Evolutionary conservation across 495 filamentous ascomycete genomes (phyloP).

Genomic region (Thermochaetoides thermophila): DNA sequence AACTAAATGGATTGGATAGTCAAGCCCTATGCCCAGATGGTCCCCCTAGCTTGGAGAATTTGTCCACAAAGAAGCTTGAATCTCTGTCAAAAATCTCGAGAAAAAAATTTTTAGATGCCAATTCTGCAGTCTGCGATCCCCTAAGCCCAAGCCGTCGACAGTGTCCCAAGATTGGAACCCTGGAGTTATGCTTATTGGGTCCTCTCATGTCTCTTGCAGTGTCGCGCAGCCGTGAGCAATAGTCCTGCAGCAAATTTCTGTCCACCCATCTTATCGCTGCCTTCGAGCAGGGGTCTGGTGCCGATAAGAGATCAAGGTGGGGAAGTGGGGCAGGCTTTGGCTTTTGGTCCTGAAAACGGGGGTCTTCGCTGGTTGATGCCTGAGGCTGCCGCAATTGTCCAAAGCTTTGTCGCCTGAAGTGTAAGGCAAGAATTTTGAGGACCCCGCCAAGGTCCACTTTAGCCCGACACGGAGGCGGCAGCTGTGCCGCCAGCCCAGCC

Average conservation of each 20-base stretch:
- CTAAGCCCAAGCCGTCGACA: conserved; percentile 11
- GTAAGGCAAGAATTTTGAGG: conserved; percentile 7
- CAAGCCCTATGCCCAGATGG: too few relatives aligned
- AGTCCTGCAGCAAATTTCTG: conserved; percentile 25
- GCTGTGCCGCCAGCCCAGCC: conserved; percentile 1
- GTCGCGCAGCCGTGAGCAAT: too few relatives aligned
- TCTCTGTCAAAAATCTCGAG: too few relatives aligned
- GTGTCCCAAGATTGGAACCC: conserved; percentile 8
- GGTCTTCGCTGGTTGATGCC: too few relatives aligned
- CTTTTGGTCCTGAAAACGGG: neutral
- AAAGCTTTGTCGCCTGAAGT: conserved; percentile 7
- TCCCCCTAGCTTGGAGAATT: too few relatives aligned
- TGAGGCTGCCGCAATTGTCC: too few relatives aligned
- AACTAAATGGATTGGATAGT: too few relatives aligned
- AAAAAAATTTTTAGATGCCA: conserved; percentile 2
- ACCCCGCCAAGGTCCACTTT: too few relatives aligned
- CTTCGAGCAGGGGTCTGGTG: conserved; percentile 5
- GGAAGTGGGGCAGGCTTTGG: neutral
- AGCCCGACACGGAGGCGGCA: too few relatives aligned
- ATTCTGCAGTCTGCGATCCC: conserved; percentile 1
- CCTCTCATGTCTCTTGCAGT: conserved; percentile 7
- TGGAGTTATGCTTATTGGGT: conserved; percentile 12
- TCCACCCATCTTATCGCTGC: conserved; percentile 18
- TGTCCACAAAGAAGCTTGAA: too few relatives aligned
- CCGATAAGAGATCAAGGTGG: conserved; percentile 15